Evolutionary conservation across 2,329 filamentous ascomycete genomes (phyloP).

Genomic region (Cryphonectria parasitica): DNA sequence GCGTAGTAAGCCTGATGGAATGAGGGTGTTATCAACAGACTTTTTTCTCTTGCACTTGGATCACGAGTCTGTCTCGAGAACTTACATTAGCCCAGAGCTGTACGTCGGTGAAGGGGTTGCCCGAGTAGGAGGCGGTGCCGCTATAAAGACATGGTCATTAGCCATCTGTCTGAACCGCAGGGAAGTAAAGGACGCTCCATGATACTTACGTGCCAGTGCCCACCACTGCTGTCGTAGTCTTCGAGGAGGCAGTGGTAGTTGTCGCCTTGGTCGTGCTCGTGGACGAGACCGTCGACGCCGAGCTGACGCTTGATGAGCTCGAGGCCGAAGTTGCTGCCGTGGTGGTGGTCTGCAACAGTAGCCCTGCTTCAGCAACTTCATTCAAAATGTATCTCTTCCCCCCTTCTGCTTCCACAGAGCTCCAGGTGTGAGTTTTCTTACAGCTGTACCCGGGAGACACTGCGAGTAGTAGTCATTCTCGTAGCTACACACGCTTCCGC

Average conservation of each 20-base stretch:
- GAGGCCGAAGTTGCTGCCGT: slow-evolving; percentile 29
- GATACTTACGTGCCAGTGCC: slow-evolving; percentile 1
- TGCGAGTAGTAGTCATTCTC: slow-evolving; percentile 46
- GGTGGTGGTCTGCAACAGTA: slow-evolving; percentile 27
- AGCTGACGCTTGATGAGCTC: neutral
- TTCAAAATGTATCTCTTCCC: neutral
- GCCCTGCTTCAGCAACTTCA: neutral
- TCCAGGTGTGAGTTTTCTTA: neutral
- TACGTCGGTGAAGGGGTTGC: slow-evolving; percentile 59
- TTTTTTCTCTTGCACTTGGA: neutral
- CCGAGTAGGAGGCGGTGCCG: slow-evolving; percentile 48
- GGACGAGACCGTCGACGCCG: slow-evolving; percentile 30
- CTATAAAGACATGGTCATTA: slow-evolving; percentile 5
- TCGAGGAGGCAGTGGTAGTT: slow-evolving; percentile 42
- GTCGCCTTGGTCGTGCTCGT: slow-evolving; percentile 26
- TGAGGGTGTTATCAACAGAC: neutral
- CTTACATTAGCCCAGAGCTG: slow-evolving; percentile 54
- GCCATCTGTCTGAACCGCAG: neutral
- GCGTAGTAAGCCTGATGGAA: slow-evolving; percentile 48
- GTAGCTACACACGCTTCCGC: slow-evolving; percentile 44
- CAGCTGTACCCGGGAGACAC: slow-evolving; percentile 37
- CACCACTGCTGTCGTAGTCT: slow-evolving; percentile 37
- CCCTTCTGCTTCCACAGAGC: too few species aligned
- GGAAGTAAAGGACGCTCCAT: neutral
- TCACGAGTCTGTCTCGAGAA: too few species aligned